phyloP scores from a whole-genome alignment of 2,329 filamentous ascomycete genomes.

The Pseudocercospora fuligena region DNA sequence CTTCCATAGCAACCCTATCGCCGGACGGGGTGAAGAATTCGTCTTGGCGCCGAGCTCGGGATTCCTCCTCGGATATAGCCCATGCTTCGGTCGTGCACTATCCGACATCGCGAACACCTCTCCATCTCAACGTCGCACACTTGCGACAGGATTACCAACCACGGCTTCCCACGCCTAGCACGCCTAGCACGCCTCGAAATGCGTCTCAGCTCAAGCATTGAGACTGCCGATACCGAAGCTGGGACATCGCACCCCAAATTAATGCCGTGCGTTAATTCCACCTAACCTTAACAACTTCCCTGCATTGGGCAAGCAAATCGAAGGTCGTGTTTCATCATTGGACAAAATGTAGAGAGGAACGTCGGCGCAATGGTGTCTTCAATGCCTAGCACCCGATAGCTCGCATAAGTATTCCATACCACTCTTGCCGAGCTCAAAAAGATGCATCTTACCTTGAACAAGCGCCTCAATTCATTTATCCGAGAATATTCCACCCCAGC shows the following conservation, averaged over 20 bases:
- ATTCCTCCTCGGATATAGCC: neutral
- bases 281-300: neutral
- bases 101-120: neutral
- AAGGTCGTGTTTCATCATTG: neutral
- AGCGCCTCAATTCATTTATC: neutral
- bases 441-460: slow-evolving; percentile 5
- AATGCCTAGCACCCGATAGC: neutral
- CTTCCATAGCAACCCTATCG: neutral
- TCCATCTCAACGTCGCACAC: neutral
- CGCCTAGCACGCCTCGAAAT: neutral
- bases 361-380: neutral
- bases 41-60: neutral
- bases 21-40: too few relatives aligned
- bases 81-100: neutral
- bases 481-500: slow-evolving; percentile 4
- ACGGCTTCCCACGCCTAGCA: neutral
- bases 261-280: slow-evolving; percentile 7
- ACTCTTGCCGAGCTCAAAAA: neutral
- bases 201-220: neutral
- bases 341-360: slow-evolving; percentile 2
- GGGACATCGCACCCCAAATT: neutral
- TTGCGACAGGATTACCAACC: neutral
- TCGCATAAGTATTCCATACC: neutral
- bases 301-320: slow-evolving; percentile 1
- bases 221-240: neutral